These are phyloP conservation scores for Apiotrichum montevideense DNA, from an alignment of 1,284 basidiomycete genomes.

Conservation along the genomic window DNA sequence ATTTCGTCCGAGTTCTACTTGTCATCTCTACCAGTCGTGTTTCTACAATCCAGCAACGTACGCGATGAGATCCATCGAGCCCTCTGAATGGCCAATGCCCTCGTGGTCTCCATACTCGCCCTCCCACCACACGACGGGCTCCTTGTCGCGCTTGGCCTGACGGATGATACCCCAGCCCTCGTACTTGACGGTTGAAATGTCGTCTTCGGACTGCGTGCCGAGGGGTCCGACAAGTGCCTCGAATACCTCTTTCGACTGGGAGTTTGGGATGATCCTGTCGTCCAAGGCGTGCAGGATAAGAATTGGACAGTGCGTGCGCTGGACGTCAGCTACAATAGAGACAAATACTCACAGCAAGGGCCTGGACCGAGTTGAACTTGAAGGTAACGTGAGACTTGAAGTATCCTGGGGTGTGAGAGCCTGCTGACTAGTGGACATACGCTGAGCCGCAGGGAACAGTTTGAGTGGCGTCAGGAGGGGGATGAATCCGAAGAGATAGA, in stretches of 20 bases:
- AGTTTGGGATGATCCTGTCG: constrained; percentile 71
- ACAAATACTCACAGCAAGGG: constrained; percentile 21
- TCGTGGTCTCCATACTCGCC: constrained; percentile 39
- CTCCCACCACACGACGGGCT: constrained; percentile 35
- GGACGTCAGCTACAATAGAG: not conserved
- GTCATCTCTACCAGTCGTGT: too few species aligned
- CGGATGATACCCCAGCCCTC: constrained; percentile 29
- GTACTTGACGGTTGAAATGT: constrained; percentile 10
- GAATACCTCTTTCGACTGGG: constrained; percentile 70
- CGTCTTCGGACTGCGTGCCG: not conserved
- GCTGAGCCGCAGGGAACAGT: constrained; percentile 20
- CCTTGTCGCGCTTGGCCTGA: constrained; percentile 7
- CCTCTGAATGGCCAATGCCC: constrained; percentile 39
- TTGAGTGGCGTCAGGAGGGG: constrained; percentile 34
- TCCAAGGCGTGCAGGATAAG: constrained; percentile 73
- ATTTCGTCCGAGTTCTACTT: too few species aligned
- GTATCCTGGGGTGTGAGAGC: constrained; percentile 19
- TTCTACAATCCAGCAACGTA: constrained; percentile 18
- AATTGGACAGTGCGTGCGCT: constrained; percentile 61
- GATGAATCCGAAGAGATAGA: constrained; percentile 32
- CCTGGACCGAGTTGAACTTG: constrained; percentile 30
- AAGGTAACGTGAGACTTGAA: constrained; percentile 23
- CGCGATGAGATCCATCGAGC: constrained; percentile 38
- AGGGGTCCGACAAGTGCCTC: constrained; percentile 50
- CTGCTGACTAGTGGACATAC: constrained; percentile 6